phyloP scores from a whole-genome alignment of 768 basidiomycete genomes.

The Termitomyces titanicus region DNA sequence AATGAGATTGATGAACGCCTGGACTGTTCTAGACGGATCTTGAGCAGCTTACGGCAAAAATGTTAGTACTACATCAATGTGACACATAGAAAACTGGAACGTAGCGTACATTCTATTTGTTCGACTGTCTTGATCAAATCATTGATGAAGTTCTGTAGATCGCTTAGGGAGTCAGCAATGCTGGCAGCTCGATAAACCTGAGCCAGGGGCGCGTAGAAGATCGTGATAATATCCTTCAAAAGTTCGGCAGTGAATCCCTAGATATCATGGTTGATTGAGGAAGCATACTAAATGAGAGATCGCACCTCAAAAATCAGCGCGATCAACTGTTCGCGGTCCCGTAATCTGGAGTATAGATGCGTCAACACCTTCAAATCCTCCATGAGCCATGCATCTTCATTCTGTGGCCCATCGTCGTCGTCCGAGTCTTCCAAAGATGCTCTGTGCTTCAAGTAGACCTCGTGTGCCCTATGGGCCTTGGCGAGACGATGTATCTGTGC shows the following conservation, averaged over 20 bases:
- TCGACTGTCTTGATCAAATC: constrained; percentile 96
- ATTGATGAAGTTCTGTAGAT: constrained; percentile 91
- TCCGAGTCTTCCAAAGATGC: constrained; percentile 75
- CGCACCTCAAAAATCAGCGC: constrained; percentile 92
- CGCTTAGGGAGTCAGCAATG: constrained; percentile 89
- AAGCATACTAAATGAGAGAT: neutral
- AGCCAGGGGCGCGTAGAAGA: constrained; percentile 95
- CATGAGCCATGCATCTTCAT: constrained; percentile 95
- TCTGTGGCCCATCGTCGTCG: constrained; percentile 87
- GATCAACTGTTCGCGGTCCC: constrained; percentile 90
- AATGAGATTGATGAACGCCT: constrained; percentile 90
- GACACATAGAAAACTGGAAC: constrained; percentile 24
- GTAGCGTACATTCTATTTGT: constrained; percentile 75
- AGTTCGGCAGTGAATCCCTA: constrained; percentile 94
- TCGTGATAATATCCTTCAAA: constrained; percentile 97
- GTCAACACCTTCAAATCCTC: constrained; percentile 86
- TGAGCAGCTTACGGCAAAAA: constrained; percentile 57
- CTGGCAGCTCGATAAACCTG: constrained; percentile 97
- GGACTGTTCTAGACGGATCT: constrained; percentile 83
- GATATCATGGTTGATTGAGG: neutral
- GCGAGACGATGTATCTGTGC: constrained; percentile 80
- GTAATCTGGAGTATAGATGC: constrained; percentile 71
- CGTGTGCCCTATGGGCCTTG: constrained; percentile 75
- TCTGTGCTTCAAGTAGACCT: constrained; percentile 61
- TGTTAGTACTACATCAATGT: neutral